Evolutionary conservation across 2,329 filamentous ascomycete genomes (phyloP), one percentile per base, ranked within the genome.

Genomic region (Macrophomina phaseolina): DNA sequence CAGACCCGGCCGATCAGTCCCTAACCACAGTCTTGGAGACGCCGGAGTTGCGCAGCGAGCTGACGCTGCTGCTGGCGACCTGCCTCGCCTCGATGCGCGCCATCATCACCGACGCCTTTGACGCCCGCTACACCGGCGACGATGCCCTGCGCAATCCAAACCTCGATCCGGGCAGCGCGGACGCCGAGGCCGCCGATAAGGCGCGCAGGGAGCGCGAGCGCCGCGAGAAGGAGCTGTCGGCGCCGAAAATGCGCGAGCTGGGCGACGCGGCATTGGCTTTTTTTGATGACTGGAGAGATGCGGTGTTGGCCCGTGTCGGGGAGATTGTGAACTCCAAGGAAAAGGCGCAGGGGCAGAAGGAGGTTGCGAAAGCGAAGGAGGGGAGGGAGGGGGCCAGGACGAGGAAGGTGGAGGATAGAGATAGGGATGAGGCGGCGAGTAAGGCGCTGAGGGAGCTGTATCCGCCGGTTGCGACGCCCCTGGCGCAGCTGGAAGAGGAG

Each of bases 221-320:
- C 56, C 73, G 83, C 51, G 79, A 82, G 72, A 83, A 83, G 69
- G 85, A 87, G 68, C 75, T 87, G 9, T 81, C 80, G 18, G 79
- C 79, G 3, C 79, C 80, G 3, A 81, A 82, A 64, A 83, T 90
- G 68, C 80, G 84, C 67, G 89, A 92, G 71, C 79, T 93, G 72
- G 93, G 89, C 80, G 88, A 86, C 69, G 89, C 90, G 64, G 85
- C 89, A 1, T 76, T 96, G 5, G 80, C 84, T 6, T 89, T 90
- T 74, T 97, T 94, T 75, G 88, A 91, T 67, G 90, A 92, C 70
- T 98, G 94, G 94, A 87, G 92, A 72, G 84, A 87, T 5, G 82
- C 83, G 12, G 86, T 97, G 9, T 81, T 92, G 48, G 84, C 87
- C 66, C 87, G 93, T 14, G 81, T 97, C 30, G 87, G 88, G 18